Base-by-base conservation (phyloP, 805 yeast genomes). In the Wickerhamiella domercqiae region DNA sequence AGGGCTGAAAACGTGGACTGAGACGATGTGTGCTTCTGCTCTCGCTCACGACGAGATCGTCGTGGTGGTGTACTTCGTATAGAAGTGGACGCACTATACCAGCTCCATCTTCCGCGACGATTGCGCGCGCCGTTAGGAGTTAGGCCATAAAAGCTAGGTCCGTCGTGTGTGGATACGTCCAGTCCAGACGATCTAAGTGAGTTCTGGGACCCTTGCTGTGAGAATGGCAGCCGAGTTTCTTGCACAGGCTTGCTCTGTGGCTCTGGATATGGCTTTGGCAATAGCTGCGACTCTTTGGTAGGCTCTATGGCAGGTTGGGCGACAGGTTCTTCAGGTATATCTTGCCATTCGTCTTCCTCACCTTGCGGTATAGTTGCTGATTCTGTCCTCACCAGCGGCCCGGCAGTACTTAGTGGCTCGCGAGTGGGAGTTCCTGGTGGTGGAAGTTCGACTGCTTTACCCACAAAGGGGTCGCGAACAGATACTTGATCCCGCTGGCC, bases 281-380 rank as follows among this genome's bases (percentile, higher is more conserved):
- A 9, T 22, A 28, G 30, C 13, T 5, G 33, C 13, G 20, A 7
- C 5, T 7, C 26, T 13, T 30, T 30, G 7, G 21, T 7, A 5
- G 33, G 16, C 20, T 7, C 33, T n/a, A 17, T 29, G 6, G 35
- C 28, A 11, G 35, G n/a, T 17, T 29, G 18, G 21, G 25, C n/a
- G 4, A 15, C 31, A 5, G 7, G 14, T 37, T 26, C 33, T 5
- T 36, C 37, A 7, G 43, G 47, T 5, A 45, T 34, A 18, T 45
- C 48, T 31, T 43, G 47, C 48, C 48, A 45, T 17, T 41, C 48
- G 22, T 43, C 47, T 9, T 44, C 47, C 13, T 44, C 39, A 4
- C 35, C 34, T 6, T 30, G 7, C 7, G 32, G 17, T 7, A 7
- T 15, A 7, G 9, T 29, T 9, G 7, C 16, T 7, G 32, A 18